Evolutionary conservation across 1,139 yeast genomes (phyloP).

Genomic region (Hansenula lynferdii): DNA sequence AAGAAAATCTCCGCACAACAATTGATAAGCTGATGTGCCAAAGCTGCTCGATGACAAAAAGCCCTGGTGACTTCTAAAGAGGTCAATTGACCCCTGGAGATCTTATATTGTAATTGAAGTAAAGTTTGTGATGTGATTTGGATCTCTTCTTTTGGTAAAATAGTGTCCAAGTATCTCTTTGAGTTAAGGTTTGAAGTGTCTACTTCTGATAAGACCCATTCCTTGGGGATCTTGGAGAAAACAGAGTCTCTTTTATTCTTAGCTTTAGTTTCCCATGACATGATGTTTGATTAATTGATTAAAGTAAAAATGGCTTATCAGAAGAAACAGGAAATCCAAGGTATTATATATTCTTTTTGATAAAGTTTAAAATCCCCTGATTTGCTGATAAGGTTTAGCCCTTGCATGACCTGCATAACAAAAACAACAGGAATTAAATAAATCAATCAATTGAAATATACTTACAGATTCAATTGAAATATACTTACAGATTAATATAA

Average conservation of each 20-base stretch:
- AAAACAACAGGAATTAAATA: no score
- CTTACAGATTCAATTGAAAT: no score
- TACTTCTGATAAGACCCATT: constrained; percentile 9
- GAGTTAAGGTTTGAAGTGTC: constrained; percentile 7
- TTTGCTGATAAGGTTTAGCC: no score
- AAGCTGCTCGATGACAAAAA: constrained; percentile 32
- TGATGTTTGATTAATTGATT: no score
- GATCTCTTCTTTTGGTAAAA: constrained; percentile 23
- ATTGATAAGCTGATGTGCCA: constrained; percentile 46
- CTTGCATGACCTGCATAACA: no score
- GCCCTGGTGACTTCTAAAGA: constrained; percentile 23
- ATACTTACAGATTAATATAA: not conserved
- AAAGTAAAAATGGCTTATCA: no score
- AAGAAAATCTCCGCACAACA: constrained; percentile 51
- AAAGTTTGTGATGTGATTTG: constrained; percentile 27
- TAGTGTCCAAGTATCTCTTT: constrained; percentile 21
- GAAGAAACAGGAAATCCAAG: no score
- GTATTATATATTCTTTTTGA: no score
- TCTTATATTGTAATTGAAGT: constrained; percentile 1
- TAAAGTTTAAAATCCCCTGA: no score
- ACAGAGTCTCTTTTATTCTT: no score
- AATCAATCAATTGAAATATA: no score
- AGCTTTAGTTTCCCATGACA: no score
- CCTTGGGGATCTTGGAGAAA: constrained; percentile 14
- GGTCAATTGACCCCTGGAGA: constrained; percentile 12